Conservation (phyloP, 768 basidiomycete species). For the Boletus vinaceobasis region DNA sequence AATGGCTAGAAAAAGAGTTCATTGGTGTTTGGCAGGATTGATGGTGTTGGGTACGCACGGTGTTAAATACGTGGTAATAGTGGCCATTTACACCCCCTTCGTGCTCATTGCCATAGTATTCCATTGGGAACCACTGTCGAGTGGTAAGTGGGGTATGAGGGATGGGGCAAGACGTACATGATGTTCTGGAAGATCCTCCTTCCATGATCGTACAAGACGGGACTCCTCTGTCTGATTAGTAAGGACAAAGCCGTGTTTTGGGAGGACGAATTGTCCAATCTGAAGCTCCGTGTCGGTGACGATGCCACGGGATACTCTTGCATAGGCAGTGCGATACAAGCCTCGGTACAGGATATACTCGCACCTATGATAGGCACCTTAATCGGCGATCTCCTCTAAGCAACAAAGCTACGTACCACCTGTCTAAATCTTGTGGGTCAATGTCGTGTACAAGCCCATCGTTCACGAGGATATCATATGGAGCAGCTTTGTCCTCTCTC, state of each 20-base stretch:
- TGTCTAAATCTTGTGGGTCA: constrained; percentile 64
- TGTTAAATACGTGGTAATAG: constrained; percentile 73
- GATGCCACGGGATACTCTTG: constrained; percentile 73
- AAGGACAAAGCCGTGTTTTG: constrained; percentile 50
- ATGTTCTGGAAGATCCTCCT: constrained; percentile 61
- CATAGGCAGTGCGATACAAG: constrained; percentile 76
- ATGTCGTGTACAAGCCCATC: constrained; percentile 82
- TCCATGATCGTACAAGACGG: constrained; percentile 63
- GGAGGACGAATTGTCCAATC: constrained; percentile 80
- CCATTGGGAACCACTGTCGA: constrained; percentile 71
- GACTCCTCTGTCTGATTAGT: constrained; percentile 58
- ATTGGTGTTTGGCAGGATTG: not conserved
- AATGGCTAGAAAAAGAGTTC: constrained; percentile 37
- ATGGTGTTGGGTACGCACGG: constrained; percentile 40
- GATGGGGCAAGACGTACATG: constrained; percentile 45
- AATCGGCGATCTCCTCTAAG: not conserved
- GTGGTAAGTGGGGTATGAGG: not conserved
- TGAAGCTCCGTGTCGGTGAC: constrained; percentile 92
- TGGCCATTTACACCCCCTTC: constrained; percentile 65
- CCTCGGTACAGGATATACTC: constrained; percentile 89
- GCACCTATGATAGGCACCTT: constrained; percentile 50
- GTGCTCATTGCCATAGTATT: constrained; percentile 55
- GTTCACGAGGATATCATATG: constrained; percentile 71
- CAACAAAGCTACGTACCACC: constrained; percentile 48
- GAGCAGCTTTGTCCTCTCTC: constrained; percentile 48